These are phyloP conservation scores for Yamadazyma buinensis DNA, from an alignment of 1,139 yeast genomes.

Conservation along the genomic window DNA sequence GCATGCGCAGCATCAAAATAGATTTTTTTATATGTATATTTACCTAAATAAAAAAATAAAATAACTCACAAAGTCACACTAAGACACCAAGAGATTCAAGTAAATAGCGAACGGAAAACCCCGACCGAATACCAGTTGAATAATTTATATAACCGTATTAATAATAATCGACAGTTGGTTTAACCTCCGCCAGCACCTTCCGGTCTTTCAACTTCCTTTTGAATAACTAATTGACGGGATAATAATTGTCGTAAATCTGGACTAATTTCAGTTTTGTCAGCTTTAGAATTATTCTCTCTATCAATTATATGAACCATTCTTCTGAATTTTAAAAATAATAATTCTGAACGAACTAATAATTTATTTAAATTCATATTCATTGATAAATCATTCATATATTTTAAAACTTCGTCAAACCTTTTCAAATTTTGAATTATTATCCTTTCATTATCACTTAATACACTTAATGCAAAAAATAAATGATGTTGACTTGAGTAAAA, in stretches of 20 bases:
- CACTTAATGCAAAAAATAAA: slow-evolving; percentile 79
- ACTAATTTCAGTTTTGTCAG: slow-evolving; percentile 22
- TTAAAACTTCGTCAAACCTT: slow-evolving; percentile 86
- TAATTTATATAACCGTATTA: too few species aligned
- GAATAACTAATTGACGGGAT: slow-evolving; percentile 56
- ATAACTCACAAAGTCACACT: too few species aligned
- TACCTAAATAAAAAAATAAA: too few species aligned
- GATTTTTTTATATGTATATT: too few species aligned
- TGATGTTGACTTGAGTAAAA: slow-evolving; percentile 82
- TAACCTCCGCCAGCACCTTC: slow-evolving; percentile 48
- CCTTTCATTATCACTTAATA: slow-evolving; percentile 80
- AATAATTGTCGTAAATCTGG: slow-evolving; percentile 56
- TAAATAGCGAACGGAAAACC: too few species aligned
- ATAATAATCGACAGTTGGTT: too few species aligned
- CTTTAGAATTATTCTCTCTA: slow-evolving; percentile 38
- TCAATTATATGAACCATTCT: slow-evolving; percentile 78
- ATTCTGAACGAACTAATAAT: slow-evolving; percentile 73
- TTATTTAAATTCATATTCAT: slow-evolving; percentile 73
- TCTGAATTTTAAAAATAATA: slow-evolving; percentile 73
- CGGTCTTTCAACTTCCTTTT: slow-evolving; percentile 57
- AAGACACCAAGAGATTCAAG: too few species aligned
- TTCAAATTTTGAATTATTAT: slow-evolving; percentile 69
- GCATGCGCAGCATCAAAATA: too few species aligned
- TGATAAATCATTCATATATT: slow-evolving; percentile 87
- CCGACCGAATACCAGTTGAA: too few species aligned